Base-by-base conservation (phyloP, 2,329 filamentous ascomycete genomes). In the Salinomyces thailandicus region DNA sequence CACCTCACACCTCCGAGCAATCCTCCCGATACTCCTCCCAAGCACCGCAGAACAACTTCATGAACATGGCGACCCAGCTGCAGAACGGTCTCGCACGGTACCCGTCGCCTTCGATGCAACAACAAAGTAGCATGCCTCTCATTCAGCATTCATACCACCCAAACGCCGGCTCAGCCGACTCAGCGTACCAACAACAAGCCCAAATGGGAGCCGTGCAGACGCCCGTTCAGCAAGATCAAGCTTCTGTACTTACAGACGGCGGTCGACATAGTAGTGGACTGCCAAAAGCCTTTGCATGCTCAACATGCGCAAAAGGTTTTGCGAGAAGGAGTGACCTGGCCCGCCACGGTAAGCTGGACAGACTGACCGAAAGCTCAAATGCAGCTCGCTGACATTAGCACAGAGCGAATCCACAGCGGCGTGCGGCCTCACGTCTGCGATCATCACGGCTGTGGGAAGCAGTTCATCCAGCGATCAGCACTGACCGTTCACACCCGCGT, bases 391-490 rank as follows among this genome's bases (percentile, higher is more conserved):
- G 50, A 62, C 53, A 12, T 38, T 22, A 30, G 16, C 27, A 18
- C 47, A 95, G 89, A 96, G 65, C 85, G 91, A 31, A 98, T 98
- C 48, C 91, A 98, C 62, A 93, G 79, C 43, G 89, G 89, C 31
- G 73, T 87, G 39, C 73, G 89, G 41, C 91, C 91, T 33, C 91
- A 98, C 58, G 81, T 89, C 33, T 98, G 91, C 63, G 87, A 95
- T 52, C 85, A 77, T 58, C 81, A 81, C 27, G 78, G 77, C 36
- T 98, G 91, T 59, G 84, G 84, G 47, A 98, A 96, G 63, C 84
- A 89, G 56, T 98, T 98, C 59, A 98, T 98, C 50, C 91, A 98
- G 62, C 76, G 91, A 38, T 95, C 87, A 18, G 91, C 91, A 15
- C 66, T 98, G 59, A 98, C 91, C 0, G 91, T 98, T 5, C 91